A percentile compares a stretch with the other conserved stretches of the same genome.
Conservation (phyloP, 768 basidiomycete genomes). For the Leccinellum luteum region DNA sequence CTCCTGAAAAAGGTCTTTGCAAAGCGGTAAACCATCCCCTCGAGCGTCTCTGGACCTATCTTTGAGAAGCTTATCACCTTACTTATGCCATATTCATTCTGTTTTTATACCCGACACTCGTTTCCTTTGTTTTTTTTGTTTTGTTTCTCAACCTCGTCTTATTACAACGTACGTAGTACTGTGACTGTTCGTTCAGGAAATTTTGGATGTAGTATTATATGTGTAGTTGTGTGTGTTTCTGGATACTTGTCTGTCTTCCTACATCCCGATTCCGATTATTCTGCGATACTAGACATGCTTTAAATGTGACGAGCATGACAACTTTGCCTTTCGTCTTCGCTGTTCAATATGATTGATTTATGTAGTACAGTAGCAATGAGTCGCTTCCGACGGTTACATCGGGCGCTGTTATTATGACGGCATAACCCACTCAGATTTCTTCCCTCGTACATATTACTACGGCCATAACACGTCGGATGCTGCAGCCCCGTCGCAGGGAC, state of each 20-base stretch:
- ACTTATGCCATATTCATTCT: conserved; percentile 35
- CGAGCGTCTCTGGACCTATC: conserved; percentile 11
- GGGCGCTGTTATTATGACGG: background rate
- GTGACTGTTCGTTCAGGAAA: conserved; percentile 31
- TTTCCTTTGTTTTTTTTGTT: conserved; percentile 13
- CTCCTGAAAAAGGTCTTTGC: conserved; percentile 93
- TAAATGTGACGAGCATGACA: background rate
- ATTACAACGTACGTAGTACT: conserved; percentile 19
- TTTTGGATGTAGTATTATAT: conserved; percentile 36
- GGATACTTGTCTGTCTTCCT: conserved; percentile 36
- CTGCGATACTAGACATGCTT: conserved; percentile 7
- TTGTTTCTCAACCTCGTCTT: conserved; percentile 9
- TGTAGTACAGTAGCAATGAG: background rate
- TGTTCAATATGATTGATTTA: conserved; percentile 1
- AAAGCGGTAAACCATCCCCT: conserved; percentile 57
- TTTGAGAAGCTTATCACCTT: conserved; percentile 21
- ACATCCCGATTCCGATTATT: conserved; percentile 9
- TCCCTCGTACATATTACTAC: background rate
- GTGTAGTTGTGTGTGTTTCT: conserved; percentile 38
- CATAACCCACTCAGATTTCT: background rate
- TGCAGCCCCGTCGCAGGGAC: conserved; percentile 2
- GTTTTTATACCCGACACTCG: conserved; percentile 32
- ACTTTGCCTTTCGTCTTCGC: background rate
- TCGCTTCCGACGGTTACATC: no score
- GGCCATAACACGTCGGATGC: conserved; percentile 19